A percentile compares a stretch with the other conserved stretches of the same genome.
Conservation (phyloP, 2,329 filamentous ascomycete species). For the Colletotrichum godetiae region DNA sequence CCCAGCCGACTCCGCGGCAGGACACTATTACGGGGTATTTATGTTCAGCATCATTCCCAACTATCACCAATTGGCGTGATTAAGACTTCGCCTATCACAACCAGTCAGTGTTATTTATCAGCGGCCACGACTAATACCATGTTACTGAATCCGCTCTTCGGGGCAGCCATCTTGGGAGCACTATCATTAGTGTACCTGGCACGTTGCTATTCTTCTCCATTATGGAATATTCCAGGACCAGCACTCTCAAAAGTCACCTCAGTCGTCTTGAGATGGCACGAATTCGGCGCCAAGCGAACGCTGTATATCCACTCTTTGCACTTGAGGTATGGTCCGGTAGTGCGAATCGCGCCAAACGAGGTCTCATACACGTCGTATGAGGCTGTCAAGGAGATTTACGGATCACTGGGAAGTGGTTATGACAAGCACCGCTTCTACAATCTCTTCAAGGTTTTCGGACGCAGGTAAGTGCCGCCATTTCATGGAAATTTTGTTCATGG, state of each 20-base stretch:
- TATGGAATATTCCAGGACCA: conserved; percentile 61
- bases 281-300: conserved; percentile 65
- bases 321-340: conserved; percentile 64
- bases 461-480: conserved; percentile 52
- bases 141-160: conserved; percentile 35
- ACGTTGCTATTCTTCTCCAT: conserved; percentile 47
- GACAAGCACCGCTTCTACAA: conserved; percentile 74
- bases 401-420: conserved; percentile 70
- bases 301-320: conserved; percentile 69
- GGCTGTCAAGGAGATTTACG: conserved; percentile 72
- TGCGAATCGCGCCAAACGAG: conserved; percentile 69
- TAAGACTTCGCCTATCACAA: neutral
- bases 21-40: neutral
- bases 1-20: conserved; percentile 7
- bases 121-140: conserved; percentile 15
- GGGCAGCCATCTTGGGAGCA: conserved; percentile 7
- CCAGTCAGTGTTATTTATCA: neutral
- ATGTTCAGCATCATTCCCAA: neutral
- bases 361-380: conserved; percentile 67
- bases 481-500: neutral
- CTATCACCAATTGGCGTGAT: neutral
- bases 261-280: conserved; percentile 64
- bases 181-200: conserved; percentile 23
- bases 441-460: conserved; percentile 67
- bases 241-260: conserved; percentile 60